Evolutionary conservation across 2,329 filamentous ascomycete species (phyloP).

Genomic region (Alternaria longipes): DNA sequence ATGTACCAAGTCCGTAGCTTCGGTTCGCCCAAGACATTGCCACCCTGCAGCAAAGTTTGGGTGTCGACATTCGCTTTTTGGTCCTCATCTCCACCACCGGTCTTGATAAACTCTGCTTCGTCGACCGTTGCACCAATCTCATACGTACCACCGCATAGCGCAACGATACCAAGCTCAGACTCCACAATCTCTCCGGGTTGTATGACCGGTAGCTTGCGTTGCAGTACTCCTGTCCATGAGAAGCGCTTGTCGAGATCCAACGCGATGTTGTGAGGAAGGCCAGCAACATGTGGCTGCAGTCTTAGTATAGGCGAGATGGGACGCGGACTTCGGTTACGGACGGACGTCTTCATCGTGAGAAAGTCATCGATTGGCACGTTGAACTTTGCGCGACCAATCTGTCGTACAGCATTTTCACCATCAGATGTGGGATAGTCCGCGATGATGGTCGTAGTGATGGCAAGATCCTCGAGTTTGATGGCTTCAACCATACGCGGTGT

Average conservation of each 20-base stretch:
- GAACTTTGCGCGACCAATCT: slow-evolving; percentile 59
- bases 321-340: slow-evolving; percentile 76
- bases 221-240: slow-evolving; percentile 84
- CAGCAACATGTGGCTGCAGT: slow-evolving; percentile 77
- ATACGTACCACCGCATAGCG: slow-evolving; percentile 81
- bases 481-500: slow-evolving; percentile 82
- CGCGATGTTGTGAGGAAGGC: slow-evolving; percentile 75
- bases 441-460: slow-evolving; percentile 63
- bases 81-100: slow-evolving; percentile 22
- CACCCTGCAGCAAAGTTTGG: slow-evolving; percentile 37
- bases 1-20: slow-evolving; percentile 57
- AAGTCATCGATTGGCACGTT: slow-evolving; percentile 68
- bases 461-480: slow-evolving; percentile 79
- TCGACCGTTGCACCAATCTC: slow-evolving; percentile 84
- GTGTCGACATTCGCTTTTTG: slow-evolving; percentile 37
- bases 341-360: slow-evolving; percentile 71
- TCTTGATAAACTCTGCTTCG: slow-evolving; percentile 69
- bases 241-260: slow-evolving; percentile 85
- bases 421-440: slow-evolving; percentile 24
- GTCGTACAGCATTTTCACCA: slow-evolving; percentile 33
- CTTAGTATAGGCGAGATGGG: slow-evolving; percentile 77
- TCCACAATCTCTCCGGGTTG: slow-evolving; percentile 66
- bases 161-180: slow-evolving; percentile 74
- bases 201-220: slow-evolving; percentile 74
- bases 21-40: slow-evolving; percentile 43